Conservation (phyloP, 2,329 filamentous ascomycete genomes). For the Intubia oerlemansii region DNA sequence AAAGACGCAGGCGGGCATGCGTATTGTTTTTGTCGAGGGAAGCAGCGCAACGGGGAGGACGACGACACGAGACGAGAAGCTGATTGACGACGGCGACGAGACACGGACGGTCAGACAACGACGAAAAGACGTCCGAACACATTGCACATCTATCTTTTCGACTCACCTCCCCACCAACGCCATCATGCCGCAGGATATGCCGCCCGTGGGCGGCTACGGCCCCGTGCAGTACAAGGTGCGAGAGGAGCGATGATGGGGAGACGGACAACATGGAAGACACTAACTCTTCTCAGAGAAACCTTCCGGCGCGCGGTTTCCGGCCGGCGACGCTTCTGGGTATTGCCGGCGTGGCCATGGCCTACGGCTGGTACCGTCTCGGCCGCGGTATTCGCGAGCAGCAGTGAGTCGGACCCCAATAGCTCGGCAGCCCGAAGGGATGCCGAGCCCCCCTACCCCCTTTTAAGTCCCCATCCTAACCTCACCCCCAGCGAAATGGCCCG, state of each 20-base stretch:
- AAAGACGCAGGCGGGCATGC: too few relatives aligned
- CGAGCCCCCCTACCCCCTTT: not conserved
- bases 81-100: too few relatives aligned
- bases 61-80: too few relatives aligned
- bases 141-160: not conserved
- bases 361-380: constrained; percentile 74
- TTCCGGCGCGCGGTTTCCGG: constrained; percentile 77
- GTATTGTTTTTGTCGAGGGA: too few relatives aligned
- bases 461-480: constrained; percentile 1
- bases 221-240: constrained; percentile 96
- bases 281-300: constrained; percentile 47
- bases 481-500: constrained; percentile 61
- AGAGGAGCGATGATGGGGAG: constrained; percentile 1
- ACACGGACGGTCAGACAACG: too few relatives aligned
- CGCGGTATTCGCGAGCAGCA: constrained; percentile 76
- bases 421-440: too few relatives aligned
- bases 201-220: constrained; percentile 82
- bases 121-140: too few relatives aligned
- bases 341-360: constrained; percentile 60
- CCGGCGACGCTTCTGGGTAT: constrained; percentile 60
- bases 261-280: not conserved
- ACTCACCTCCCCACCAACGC: constrained; percentile 6
- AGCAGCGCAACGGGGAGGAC: too few relatives aligned
- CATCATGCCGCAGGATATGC: constrained; percentile 93
- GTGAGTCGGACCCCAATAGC: constrained; percentile 43